Conservation (phyloP, 2,329 filamentous ascomycete genomes). For the Coccinonectria pachysandricola region DNA sequence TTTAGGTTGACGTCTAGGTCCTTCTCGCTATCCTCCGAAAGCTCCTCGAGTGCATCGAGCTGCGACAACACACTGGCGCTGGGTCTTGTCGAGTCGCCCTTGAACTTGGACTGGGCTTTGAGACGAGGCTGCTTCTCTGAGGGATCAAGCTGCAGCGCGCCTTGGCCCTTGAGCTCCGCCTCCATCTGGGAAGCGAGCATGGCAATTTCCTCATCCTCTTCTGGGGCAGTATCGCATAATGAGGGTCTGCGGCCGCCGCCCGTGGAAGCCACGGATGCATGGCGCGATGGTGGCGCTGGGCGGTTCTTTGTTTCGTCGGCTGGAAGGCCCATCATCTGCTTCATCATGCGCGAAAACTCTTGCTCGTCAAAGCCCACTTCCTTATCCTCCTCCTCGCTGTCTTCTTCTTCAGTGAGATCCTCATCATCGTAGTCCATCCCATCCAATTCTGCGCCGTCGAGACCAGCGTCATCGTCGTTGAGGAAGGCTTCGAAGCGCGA, state of each 20-base stretch:
- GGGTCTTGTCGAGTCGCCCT: conserved; percentile 7
- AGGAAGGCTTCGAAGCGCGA: conserved; percentile 88
- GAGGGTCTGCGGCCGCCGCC: too few relatives aligned
- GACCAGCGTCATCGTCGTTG: conserved; percentile 71
- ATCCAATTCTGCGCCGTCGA: conserved; percentile 64
- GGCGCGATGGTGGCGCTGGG: not conserved
- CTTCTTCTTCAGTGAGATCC: conserved; percentile 37
- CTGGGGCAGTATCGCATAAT: conserved; percentile 26
- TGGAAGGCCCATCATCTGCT: conserved; percentile 73
- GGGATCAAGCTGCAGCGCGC: conserved; percentile 49
- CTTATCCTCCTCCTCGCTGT: conserved; percentile 58
- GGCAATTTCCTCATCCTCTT: conserved; percentile 51
- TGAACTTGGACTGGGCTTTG: conserved; percentile 15
- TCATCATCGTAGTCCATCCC: conserved; percentile 59
- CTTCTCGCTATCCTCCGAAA: conserved; percentile 35
- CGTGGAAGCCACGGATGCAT: too few relatives aligned
- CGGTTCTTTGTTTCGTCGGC: conserved; percentile 1
- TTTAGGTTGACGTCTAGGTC: conserved; percentile 76
- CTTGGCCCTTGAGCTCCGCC: conserved; percentile 58
- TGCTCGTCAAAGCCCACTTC: conserved; percentile 75
- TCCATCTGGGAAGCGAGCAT: conserved; percentile 62
- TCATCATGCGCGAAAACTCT: conserved; percentile 80
- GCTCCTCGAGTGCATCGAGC: conserved; percentile 33
- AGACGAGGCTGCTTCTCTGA: conserved; percentile 22
- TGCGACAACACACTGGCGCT: conserved; percentile 7